Evolutionary conservation across 345 rosid genomes (phyloP).

Genomic region (Syzygium aromaticum): DNA sequence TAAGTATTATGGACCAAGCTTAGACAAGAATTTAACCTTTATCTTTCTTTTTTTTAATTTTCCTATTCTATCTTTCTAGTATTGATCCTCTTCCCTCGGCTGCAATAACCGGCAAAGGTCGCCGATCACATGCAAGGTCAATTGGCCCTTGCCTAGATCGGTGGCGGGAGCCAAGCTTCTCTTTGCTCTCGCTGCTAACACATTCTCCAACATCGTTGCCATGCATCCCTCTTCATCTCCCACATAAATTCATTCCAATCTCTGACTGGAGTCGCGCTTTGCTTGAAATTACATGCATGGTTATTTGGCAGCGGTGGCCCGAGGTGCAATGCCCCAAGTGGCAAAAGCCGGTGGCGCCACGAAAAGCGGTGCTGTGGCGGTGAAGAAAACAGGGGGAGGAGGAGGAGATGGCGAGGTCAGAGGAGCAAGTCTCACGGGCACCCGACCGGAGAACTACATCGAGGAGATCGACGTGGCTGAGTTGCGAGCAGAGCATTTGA

Average conservation of each 20-base stretch:
- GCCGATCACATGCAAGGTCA: background rate
- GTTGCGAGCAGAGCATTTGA: slow-evolving; percentile 44
- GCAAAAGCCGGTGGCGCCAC: background rate
- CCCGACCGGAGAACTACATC: slow-evolving; percentile 61
- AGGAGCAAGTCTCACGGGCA: slow-evolving; percentile 22
- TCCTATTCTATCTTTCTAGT: background rate
- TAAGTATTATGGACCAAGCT: too few species aligned
- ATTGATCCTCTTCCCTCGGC: too few species aligned
- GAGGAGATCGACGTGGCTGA: slow-evolving; percentile 61
- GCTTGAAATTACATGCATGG: background rate
- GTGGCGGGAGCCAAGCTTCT: background rate
- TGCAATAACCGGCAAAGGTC: background rate
- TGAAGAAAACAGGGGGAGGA: background rate
- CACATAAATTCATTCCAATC: background rate
- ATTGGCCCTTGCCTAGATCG: background rate
- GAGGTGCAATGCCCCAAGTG: background rate
- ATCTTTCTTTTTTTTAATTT: too few species aligned
- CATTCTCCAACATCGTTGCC: background rate
- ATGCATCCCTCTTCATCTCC: background rate
- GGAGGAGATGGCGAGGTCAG: background rate
- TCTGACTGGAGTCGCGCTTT: background rate
- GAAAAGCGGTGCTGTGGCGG: background rate
- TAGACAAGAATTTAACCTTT: too few species aligned
- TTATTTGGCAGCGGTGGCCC: background rate
- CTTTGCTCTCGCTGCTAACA: background rate